A percentile compares a stretch with the other conserved stretches of the same genome.
phyloP scores from a whole-genome alignment of 176 grass and related monocot species.

The Carex parvula region DNA sequence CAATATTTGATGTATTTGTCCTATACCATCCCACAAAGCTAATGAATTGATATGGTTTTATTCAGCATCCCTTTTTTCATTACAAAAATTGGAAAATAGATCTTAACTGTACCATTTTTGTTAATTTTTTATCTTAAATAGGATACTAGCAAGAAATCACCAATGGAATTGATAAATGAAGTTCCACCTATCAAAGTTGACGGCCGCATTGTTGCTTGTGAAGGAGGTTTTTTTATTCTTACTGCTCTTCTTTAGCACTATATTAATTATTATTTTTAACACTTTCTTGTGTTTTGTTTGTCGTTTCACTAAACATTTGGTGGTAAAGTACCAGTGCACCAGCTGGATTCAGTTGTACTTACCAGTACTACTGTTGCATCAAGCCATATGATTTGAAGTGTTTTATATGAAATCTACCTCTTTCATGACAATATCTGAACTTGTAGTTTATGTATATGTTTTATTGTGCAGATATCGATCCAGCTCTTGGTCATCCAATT shows the following conservation, averaged over 20 bases:
- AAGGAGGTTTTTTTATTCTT: conserved; percentile 52
- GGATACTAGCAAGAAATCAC: conserved; percentile 95
- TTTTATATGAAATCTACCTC: neutral
- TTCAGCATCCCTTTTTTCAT: neutral
- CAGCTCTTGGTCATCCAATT: conserved; percentile 82
- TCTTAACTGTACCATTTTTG: neutral
- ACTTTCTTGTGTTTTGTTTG: neutral
- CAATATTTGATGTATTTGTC: neutral
- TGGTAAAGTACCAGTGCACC: neutral
- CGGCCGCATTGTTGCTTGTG: conserved; percentile 74
- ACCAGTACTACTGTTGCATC: neutral
- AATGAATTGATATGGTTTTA: conserved; percentile 7
- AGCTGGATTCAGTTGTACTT: neutral
- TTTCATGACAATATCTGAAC: conserved; percentile 29
- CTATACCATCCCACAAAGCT: neutral
- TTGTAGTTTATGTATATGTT: conserved; percentile 5
- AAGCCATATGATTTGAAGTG: neutral
- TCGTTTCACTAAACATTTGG: neutral
- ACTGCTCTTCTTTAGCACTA: neutral
- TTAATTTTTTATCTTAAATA: conserved; percentile 28
- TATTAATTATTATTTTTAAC: neutral
- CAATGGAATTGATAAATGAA: conserved; percentile 94
- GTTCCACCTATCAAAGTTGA: conserved; percentile 80
- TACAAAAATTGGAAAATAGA: conserved; percentile 5
- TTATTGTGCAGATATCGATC: conserved; percentile 46